phyloP scores from a whole-genome alignment of 1,284 basidiomycete genomes.

The Boletus sp. region DNA sequence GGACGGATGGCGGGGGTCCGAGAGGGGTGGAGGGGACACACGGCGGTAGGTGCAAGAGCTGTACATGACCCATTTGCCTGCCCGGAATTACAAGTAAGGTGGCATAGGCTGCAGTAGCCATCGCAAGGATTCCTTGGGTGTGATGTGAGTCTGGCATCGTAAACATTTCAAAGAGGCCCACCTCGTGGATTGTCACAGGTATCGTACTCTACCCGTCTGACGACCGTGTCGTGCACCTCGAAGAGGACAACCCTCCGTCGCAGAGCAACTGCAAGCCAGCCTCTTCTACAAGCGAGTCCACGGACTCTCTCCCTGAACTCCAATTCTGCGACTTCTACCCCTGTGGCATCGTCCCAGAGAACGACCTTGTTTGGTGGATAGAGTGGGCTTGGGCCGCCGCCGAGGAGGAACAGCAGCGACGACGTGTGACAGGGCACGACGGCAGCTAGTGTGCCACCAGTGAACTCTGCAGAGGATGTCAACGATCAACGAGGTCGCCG shows the following conservation, averaged over 20 bases:
- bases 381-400: constrained; percentile 87
- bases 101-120: constrained; percentile 78
- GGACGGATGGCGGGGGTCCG: constrained; percentile 36
- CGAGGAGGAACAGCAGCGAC: constrained; percentile 87
- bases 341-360: constrained; percentile 83
- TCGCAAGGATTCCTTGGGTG: constrained; percentile 74
- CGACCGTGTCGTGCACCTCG: constrained; percentile 63
- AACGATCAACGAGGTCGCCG: constrained; percentile 3
- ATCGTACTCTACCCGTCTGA: constrained; percentile 81
- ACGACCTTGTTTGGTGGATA: constrained; percentile 96
- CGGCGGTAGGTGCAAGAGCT: constrained; percentile 84
- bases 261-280: constrained; percentile 85
- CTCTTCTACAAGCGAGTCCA: constrained; percentile 78
- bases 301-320: constrained; percentile 90
- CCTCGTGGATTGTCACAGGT: constrained; percentile 89
- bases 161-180: constrained; percentile 42
- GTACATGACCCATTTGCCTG: constrained; percentile 88
- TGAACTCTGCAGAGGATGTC: constrained; percentile 54
- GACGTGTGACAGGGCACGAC: constrained; percentile 83
- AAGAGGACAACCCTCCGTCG: constrained; percentile 82
- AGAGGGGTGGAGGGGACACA: constrained; percentile 50
- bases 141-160: constrained; percentile 13
- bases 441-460: constrained; percentile 78
- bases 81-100: constrained; percentile 89
- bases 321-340: constrained; percentile 82